Evolutionary conservation across 2,329 filamentous ascomycete genomes (phyloP).

Genomic region (Neofusicoccum ribis): DNA sequence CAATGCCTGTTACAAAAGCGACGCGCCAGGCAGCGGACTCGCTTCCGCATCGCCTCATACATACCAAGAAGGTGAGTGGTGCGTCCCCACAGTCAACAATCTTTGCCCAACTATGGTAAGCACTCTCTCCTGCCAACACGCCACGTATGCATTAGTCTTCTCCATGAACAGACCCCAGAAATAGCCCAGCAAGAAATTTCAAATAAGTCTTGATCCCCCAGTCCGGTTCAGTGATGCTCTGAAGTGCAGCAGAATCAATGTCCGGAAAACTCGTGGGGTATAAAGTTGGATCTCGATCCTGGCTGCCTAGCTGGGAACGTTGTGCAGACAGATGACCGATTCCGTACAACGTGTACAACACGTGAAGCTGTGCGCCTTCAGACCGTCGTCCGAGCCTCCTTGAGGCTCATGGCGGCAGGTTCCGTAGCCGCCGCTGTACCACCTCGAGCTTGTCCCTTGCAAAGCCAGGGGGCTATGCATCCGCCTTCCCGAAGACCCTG

Average conservation of each 20-base stretch:
- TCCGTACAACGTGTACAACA: not conserved
- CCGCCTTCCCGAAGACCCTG: not conserved
- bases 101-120: constrained; percentile 50
- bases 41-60: not conserved
- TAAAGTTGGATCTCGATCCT: too few relatives aligned
- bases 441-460: too few relatives aligned
- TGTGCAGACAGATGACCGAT: not conserved
- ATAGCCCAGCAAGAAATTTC: not conserved
- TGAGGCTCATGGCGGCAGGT: not conserved
- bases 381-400: not conserved
- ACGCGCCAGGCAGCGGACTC: too few relatives aligned
- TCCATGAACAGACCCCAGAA: not conserved
- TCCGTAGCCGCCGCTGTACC: not conserved
- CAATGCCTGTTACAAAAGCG: not conserved
- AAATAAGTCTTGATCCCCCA: not conserved
- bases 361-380: not conserved
- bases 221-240: not conserved
- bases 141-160: not conserved
- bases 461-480: too few relatives aligned
- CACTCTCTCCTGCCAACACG: constrained; percentile 31
- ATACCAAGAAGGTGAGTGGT: constrained; percentile 50
- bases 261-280: not conserved
- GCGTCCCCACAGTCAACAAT: constrained; percentile 59
- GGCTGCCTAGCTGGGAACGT: not conserved
- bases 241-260: not conserved